A percentile compares a stretch with the other conserved stretches of the same genome.
These are phyloP conservation scores for Marchantia polymorpha DNA, from an alignment of 225 moss, liverwort and hornwort genomes.

Conservation along the genomic window DNA sequence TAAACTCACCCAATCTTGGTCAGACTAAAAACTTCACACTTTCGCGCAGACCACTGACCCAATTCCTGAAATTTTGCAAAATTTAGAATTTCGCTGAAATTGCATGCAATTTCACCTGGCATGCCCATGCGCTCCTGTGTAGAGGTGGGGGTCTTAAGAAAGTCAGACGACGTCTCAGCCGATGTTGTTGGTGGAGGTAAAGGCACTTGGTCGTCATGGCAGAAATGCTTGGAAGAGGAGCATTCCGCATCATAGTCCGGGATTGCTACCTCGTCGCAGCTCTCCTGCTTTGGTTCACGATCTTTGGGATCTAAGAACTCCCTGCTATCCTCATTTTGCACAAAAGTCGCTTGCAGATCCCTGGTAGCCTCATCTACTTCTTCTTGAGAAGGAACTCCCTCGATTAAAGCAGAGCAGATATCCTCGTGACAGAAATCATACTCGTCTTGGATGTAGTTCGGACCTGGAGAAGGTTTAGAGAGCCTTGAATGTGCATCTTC, in stretches of 20 bases:
- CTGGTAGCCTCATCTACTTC: slow-evolving; percentile 69
- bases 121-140: slow-evolving; percentile 44
- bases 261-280: slow-evolving; percentile 40
- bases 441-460: slow-evolving; percentile 65
- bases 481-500: slow-evolving; percentile 50
- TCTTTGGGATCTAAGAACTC: slow-evolving; percentile 1
- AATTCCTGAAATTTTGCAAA: too few species aligned
- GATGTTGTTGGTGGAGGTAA: slow-evolving; percentile 12
- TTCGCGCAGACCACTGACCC: too few species aligned
- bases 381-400: slow-evolving; percentile 67
- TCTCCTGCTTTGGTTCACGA: slow-evolving; percentile 20
- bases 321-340: slow-evolving; percentile 30
- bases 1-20: slow-evolving; percentile 1
- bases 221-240: slow-evolving; percentile 39
- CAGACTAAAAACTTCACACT: too few species aligned
- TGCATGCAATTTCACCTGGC: too few species aligned
- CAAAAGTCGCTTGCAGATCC: slow-evolving; percentile 64
- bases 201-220: slow-evolving; percentile 54
- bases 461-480: slow-evolving; percentile 59
- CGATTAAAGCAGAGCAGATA: slow-evolving; percentile 33
- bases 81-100: too few species aligned
- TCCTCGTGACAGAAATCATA: slow-evolving; percentile 77
- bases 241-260: slow-evolving; percentile 46
- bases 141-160: slow-evolving; percentile 42
- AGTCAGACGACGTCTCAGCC: slow-evolving; percentile 10